Base-by-base conservation (phyloP, 768 basidiomycete genomes). In the Termitomyces sp. region DNA sequence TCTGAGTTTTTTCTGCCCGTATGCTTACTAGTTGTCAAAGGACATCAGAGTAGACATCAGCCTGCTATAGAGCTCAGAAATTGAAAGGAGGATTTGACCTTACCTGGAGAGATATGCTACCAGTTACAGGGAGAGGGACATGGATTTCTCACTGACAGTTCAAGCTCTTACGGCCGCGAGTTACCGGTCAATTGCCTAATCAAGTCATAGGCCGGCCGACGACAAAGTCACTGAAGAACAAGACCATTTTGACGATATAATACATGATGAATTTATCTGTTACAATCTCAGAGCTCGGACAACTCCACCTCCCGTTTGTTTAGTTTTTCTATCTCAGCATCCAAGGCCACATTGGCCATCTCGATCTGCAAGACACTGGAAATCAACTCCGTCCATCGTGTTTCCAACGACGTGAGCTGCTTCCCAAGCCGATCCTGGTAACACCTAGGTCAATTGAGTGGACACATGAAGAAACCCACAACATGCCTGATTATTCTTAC, bases 341-440 rank as follows among this genome's bases (percentile, higher is more conserved):
- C 93, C 71, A 97, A 72, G 30, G 93, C 93, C 44, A 87, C 81
- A 70, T 94, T 95, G 18, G 95, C 96, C 85, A 98, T 87, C 79
- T 97, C 95, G 63, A 97, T 89, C 74, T 98, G 95, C 59, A 98
- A 75, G 48, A 95, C 89, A 67, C 75, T 89, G 56, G 93, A 94
- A 57, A 98, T 87, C 50, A 98, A 78, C 73, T 95, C 92, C 23
- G 93, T 95, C 95, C 95, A 98, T 62, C 87, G 82, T 40, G 84
- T 89, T 73, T 98, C 95, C 60, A 97, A 75, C 9, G 84, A 76
- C 32, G 85, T 89, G 59, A 98, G 75, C 66, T 95, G 91, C 53
- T 83, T 79, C 55, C 95, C 95, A 20, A 88, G 75, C 9, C 79
- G 83, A 48, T 89, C 91, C 90, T 98, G 69, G 13, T 35, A 48